Evolutionary conservation across 352 stramenopile genomes (phyloP), one percentile per base, ranked within the genome.

Genomic region (Pythium apleroticum): DNA sequence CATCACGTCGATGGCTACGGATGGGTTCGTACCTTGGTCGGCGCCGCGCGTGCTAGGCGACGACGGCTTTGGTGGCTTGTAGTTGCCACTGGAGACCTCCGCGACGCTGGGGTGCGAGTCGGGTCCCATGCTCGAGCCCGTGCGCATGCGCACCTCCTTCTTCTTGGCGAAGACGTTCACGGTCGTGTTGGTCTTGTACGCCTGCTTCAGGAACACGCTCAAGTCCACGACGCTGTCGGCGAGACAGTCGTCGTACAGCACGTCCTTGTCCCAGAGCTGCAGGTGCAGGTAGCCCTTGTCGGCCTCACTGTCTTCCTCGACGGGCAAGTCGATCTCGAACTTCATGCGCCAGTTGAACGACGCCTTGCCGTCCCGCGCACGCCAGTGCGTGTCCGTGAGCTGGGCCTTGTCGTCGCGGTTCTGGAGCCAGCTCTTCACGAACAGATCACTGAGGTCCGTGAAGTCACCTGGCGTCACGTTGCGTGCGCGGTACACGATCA

Each of bases 271-370:
- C 85, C 85, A 93, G 67, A 91, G 72, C 56, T 93, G 85, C 37
- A 93, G 71, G 63, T 93, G 85, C 35, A 93, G 61, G 48, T 83
- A 75, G 10, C 85, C 85, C 25, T 84, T 84, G 60, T 91, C 83
- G 24, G 76, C 68, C 60, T 91, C 83, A 43, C 77, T 85, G 52
- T 90, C 78, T 11, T 74, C 72, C 31, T 94, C 80, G 15, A 89
- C 62, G 6, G 89, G 90, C 11, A 97, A 70, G 30, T 92, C 75
- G 7, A 98, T 72, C 50, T 91, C 75, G 68, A 97, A 97, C 66
- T 97, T 97, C 74, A 97, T 88, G 28, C 92, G 86, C 87, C 90
- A 98, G 70, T 98, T 98, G 66, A 93, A 98, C 6, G 79, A 93
- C 4, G 77, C 89, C 56, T 93, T 90, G 27, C 92, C 91, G 49